Conservation (phyloP, 257 asterid genomes). For the Gentiana straminea region DNA sequence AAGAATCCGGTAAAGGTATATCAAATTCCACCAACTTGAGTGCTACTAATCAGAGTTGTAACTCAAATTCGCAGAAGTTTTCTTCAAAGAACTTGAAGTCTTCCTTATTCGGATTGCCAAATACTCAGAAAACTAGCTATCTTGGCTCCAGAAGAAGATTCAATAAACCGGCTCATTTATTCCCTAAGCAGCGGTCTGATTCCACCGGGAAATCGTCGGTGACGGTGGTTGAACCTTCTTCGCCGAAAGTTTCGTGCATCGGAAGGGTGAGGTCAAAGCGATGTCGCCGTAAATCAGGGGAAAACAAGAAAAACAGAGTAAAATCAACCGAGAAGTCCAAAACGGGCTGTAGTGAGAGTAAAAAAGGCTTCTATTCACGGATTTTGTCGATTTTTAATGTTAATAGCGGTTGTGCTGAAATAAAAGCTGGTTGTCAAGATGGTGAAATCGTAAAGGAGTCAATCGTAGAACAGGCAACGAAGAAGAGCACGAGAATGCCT, state of each 20-base stretch:
- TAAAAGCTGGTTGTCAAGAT: conserved; percentile 21
- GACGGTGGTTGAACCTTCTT: conserved; percentile 54
- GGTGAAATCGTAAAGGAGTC: conserved; percentile 21
- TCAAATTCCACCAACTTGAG: conserved; percentile 21
- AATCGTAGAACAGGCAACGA: conserved; percentile 22
- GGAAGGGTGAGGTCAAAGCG: conserved; percentile 89
- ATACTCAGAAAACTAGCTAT: conserved; percentile 46
- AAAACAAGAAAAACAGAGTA: conserved; percentile 24
- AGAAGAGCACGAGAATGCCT: conserved; percentile 23
- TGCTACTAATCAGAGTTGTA: conserved; percentile 21
- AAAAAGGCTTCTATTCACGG: conserved; percentile 41
- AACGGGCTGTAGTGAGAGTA: conserved; percentile 22
- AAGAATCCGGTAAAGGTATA: conserved; percentile 57
- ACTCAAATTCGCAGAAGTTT: conserved; percentile 47
- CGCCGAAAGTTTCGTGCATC: conserved; percentile 91
- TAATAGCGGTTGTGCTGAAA: conserved; percentile 10
- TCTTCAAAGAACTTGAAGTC: conserved; percentile 27
- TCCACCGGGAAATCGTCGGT: conserved; percentile 30
- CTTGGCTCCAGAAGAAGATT: conserved; percentile 35
- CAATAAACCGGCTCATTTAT: conserved; percentile 39
- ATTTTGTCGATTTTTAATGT: conserved; percentile 39
- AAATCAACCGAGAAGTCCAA: conserved; percentile 21
- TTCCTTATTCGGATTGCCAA: conserved; percentile 62
- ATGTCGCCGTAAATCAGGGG: conserved; percentile 43
- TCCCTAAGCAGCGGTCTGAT: conserved; percentile 49